Evolutionary conservation across 73 alveolate genomes (phyloP), one percentile per base, ranked within the genome.

Genomic region (Symbiodinium natans): DNA sequence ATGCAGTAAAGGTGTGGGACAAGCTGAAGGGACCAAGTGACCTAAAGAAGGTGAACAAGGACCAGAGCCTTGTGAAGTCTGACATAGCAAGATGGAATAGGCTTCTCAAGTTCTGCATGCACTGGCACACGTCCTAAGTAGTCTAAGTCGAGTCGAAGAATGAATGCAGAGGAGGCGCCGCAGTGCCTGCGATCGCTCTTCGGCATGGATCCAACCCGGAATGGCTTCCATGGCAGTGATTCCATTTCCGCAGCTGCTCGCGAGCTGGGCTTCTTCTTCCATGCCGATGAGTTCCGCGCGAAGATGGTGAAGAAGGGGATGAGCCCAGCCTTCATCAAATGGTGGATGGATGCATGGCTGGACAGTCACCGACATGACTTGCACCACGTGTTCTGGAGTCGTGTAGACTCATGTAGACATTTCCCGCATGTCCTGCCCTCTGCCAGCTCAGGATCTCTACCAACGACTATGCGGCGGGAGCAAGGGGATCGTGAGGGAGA

Each of bases 1-100:
- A 63, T 27, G 77, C 77, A 21, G 77, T 63, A 34, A 63, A 63
- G 77, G 77, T 63, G 36, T 63, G 77, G 77, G 77, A 63, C 77
- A 63, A 63, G 77, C 25, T 63, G 77, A 63, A 63, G 77, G 77
- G 77, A 27, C 77, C 77, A 63, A 63, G 36, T 34, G 77, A 63
- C 25, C 77, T 63, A 34, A 63, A 63, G 77, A 63, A 63, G 77
- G 77, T 63, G 77, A 63, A 63, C 77, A 63, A 63, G 77, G 77
- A 63, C 77, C 6, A 13, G 13, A 46, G 59, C 6, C 59, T 46
- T 46, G 59, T 46, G 6, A 46, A 13, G 59, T 46, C n/a, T n/a
- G n/a, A n/a, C n/a, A n/a, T n/a, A n/a, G n/a, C n/a, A n/a, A n/a
- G n/a, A n/a, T n/a, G n/a, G n/a, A n/a, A n/a, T n/a, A n/a, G n/a